phyloP scores from a whole-genome alignment of 2,329 filamentous ascomycete species.

The Dactylellina leptospora region DNA sequence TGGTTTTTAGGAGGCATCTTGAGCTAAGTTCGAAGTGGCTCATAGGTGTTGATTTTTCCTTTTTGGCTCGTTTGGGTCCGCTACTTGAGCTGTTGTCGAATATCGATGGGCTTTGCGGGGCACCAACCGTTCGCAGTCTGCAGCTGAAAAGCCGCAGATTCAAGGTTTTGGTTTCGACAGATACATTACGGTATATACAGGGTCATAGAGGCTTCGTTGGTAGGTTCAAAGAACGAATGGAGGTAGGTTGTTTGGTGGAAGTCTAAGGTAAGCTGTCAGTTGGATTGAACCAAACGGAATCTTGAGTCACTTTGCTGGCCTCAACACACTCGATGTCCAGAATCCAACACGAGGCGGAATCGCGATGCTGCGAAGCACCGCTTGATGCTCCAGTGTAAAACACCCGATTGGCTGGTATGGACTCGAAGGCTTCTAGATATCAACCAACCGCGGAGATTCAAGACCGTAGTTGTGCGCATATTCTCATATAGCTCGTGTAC shows the following conservation, averaged over 20 bases:
- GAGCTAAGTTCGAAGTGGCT: neutral
- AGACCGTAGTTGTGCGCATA: no score
- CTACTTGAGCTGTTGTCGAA: slow-evolving; percentile 15
- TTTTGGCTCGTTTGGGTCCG: slow-evolving; percentile 15
- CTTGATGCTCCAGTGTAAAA: no score
- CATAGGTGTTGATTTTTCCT: slow-evolving; percentile 20
- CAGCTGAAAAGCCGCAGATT: slow-evolving; percentile 46
- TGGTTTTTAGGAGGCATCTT: slow-evolving; percentile 55
- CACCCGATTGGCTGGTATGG: no score
- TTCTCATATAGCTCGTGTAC: no score
- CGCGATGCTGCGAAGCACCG: no score
- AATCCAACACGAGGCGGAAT: slow-evolving; percentile 17
- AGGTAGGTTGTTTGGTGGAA: neutral
- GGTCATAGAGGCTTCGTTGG: neutral
- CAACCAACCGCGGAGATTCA: no score
- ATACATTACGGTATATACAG: slow-evolving; percentile 14
- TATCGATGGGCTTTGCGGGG: slow-evolving; percentile 10
- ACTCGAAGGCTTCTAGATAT: no score
- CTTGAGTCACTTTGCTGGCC: neutral
- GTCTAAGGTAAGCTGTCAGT: neutral
- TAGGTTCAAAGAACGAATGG: neutral
- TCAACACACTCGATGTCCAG: neutral
- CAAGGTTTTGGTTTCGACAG: slow-evolving; percentile 23
- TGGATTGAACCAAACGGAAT: neutral
- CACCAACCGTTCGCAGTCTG: slow-evolving; percentile 46